These are phyloP conservation scores for Drechslerella stenobrocha DNA, from an alignment of 2,329 filamentous ascomycete species.

Conservation along the genomic window DNA sequence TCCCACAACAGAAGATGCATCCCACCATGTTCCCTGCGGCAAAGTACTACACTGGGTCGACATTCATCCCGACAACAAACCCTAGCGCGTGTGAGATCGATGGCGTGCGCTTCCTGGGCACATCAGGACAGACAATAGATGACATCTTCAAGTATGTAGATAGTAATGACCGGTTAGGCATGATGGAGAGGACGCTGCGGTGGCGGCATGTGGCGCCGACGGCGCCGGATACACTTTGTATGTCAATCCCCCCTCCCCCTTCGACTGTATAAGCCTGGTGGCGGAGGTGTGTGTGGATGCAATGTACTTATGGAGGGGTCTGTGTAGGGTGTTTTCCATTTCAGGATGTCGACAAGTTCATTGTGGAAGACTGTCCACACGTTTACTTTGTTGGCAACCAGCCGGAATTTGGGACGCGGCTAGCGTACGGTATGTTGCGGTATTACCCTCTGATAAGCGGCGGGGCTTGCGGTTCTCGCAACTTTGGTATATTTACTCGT, in stretches of 20 bases:
- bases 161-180: conserved; percentile 73
- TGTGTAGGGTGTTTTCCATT: conserved; percentile 86
- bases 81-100: conserved; percentile 90
- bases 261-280: background rate
- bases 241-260: conserved; percentile 56
- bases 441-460: too few species aligned
- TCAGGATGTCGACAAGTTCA: conserved; percentile 88
- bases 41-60: conserved; percentile 67
- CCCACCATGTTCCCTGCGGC: conserved; percentile 83
- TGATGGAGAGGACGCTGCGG: conserved; percentile 92
- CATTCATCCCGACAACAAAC: conserved; percentile 84
- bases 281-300: conserved; percentile 35
- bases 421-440: conserved; percentile 63
- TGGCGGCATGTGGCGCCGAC: conserved; percentile 93
- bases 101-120: conserved; percentile 83
- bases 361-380: conserved; percentile 79
- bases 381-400: conserved; percentile 89
- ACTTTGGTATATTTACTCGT: background rate
- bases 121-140: conserved; percentile 87
- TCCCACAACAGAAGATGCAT: conserved; percentile 92
- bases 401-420: conserved; percentile 71
- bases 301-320: conserved; percentile 21
- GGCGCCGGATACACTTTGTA: conserved; percentile 91
- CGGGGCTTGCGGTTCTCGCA: too few species aligned
- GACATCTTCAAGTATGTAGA: conserved; percentile 91